A percentile compares a stretch with the other conserved stretches of the same genome.
phyloP scores from a whole-genome alignment of 495 filamentous ascomycete species.

The Hypomontagnella monticulosa region DNA sequence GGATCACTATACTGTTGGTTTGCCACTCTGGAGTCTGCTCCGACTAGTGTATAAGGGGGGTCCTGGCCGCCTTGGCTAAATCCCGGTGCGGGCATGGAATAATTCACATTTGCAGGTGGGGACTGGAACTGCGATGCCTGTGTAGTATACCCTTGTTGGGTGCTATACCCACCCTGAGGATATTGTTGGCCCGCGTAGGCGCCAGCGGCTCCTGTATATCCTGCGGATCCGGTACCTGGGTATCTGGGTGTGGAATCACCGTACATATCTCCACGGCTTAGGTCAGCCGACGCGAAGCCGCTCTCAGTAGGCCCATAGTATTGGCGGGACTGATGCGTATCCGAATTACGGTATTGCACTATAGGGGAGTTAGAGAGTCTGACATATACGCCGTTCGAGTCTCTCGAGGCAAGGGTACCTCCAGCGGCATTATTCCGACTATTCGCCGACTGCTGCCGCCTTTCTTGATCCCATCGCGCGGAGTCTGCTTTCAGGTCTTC shows the following conservation, averaged over 20 bases:
- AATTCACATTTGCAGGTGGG: slow-evolving; percentile 28
- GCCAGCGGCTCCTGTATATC: slow-evolving; percentile 48
- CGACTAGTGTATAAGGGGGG: slow-evolving; percentile 44
- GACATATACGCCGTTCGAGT: slow-evolving; percentile 59
- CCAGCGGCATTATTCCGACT: slow-evolving; percentile 56
- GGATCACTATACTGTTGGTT: slow-evolving; percentile 44
- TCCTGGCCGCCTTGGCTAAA: slow-evolving; percentile 46
- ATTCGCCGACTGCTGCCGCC: slow-evolving; percentile 57
- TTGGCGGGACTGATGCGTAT: slow-evolving; percentile 61
- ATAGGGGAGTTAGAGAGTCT: slow-evolving; percentile 67
- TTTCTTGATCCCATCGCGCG: slow-evolving; percentile 80
- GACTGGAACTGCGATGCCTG: slow-evolving; percentile 37
- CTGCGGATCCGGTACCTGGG: slow-evolving; percentile 49
- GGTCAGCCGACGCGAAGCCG: slow-evolving; percentile 36
- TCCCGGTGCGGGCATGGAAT: slow-evolving; percentile 31
- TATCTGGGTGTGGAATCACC: slow-evolving; percentile 48
- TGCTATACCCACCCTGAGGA: slow-evolving; percentile 47
- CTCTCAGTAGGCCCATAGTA: slow-evolving; percentile 58
- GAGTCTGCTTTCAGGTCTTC: slow-evolving; percentile 86
- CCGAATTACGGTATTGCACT: slow-evolving; percentile 64
- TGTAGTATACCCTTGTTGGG: slow-evolving; percentile 44
- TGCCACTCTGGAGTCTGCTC: slow-evolving; percentile 42
- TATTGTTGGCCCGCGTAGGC: slow-evolving; percentile 44
- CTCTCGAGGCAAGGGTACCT: slow-evolving; percentile 67
- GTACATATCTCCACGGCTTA: slow-evolving; percentile 40